phyloP scores from a whole-genome alignment of 148 eudicot species.

The Amaranthus hypochondriacus region DNA sequence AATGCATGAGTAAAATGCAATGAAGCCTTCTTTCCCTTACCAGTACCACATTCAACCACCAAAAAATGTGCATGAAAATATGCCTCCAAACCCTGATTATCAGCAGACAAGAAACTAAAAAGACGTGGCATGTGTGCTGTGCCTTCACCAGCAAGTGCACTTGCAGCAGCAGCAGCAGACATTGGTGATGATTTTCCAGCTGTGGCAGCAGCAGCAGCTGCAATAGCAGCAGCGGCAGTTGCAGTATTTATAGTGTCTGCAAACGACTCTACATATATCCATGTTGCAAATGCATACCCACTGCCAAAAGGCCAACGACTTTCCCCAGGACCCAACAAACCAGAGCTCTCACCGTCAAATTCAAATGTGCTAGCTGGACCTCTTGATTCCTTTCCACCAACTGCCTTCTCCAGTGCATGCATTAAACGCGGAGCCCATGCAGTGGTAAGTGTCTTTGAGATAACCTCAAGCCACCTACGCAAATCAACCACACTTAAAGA shows the following conservation, averaged over 20 bases:
- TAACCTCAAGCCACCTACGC: slow-evolving; percentile 75
- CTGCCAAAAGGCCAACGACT: slow-evolving; percentile 92
- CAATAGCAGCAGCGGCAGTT: slow-evolving; percentile 98
- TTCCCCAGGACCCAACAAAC: slow-evolving; percentile 97
- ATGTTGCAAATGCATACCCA: slow-evolving; percentile 96
- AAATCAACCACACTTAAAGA: slow-evolving; percentile 74
- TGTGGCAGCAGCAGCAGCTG: slow-evolving; percentile 94
- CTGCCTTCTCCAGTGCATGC: slow-evolving; percentile 86
- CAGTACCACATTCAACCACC: slow-evolving; percentile 92
- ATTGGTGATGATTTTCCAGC: slow-evolving; percentile 93
- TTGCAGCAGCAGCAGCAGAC: slow-evolving; percentile 99
- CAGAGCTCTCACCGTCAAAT: slow-evolving; percentile 99
- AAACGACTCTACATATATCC: slow-evolving; percentile 95
- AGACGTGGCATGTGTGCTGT: slow-evolving; percentile 96
- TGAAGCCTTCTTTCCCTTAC: slow-evolving; percentile 87
- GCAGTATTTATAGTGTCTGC: slow-evolving; percentile 96
- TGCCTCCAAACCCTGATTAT: slow-evolving; percentile 96
- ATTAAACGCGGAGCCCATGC: slow-evolving; percentile 72
- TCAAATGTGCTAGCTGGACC: slow-evolving; percentile 95
- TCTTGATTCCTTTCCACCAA: slow-evolving; percentile 83
- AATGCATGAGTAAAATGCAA: slow-evolving; percentile 98
- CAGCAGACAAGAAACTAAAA: slow-evolving; percentile 93
- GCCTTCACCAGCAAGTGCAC: slow-evolving; percentile 99
- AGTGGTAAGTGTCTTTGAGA: slow-evolving; percentile 55
- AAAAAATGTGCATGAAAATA: slow-evolving; percentile 99